Evolutionary conservation across 2,329 filamentous ascomycete species (phyloP).

Genomic region (Verticillium zaregamsianum): DNA sequence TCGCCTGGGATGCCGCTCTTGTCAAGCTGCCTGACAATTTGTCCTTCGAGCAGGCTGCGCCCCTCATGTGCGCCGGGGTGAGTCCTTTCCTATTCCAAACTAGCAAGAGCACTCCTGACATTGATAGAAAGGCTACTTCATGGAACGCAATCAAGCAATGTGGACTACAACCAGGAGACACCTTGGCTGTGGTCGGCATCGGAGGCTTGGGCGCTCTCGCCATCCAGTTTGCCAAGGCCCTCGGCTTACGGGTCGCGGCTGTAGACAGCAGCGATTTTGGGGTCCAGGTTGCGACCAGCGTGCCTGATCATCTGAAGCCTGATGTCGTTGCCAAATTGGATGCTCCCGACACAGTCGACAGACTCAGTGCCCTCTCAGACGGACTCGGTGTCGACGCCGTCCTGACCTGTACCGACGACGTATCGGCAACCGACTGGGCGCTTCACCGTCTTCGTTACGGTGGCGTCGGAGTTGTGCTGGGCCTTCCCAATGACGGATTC

Average conservation of each 20-base stretch:
- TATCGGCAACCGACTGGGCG: slow-evolving; percentile 14
- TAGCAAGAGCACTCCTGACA: background rate
- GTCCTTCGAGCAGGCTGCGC: slow-evolving; percentile 1
- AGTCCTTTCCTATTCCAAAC: background rate
- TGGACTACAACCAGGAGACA: slow-evolving; percentile 4
- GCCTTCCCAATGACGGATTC: slow-evolving; percentile 13
- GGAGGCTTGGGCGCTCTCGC: slow-evolving; percentile 21
- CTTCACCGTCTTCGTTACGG: slow-evolving; percentile 11
- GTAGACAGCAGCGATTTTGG: slow-evolving; percentile 17
- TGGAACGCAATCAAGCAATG: slow-evolving; percentile 14
- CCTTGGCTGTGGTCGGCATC: slow-evolving; percentile 15
- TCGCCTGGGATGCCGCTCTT: background rate
- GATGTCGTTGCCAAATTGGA: slow-evolving; percentile 11
- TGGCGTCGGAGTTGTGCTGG: slow-evolving; percentile 9
- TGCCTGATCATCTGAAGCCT: slow-evolving; percentile 12
- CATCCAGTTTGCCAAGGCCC: slow-evolving; percentile 20
- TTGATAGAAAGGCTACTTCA: background rate
- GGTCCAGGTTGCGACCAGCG: slow-evolving; percentile 9
- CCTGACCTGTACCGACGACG: slow-evolving; percentile 10
- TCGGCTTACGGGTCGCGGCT: slow-evolving; percentile 20
- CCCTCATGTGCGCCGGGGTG: slow-evolving; percentile 5
- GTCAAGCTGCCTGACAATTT: background rate
- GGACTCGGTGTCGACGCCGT: slow-evolving; percentile 10
- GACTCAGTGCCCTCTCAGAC: slow-evolving; percentile 12
- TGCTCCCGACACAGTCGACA: slow-evolving; percentile 5